Base-by-base conservation (phyloP, 2,329 filamentous ascomycete species). In the Thelonectria discophora region DNA sequence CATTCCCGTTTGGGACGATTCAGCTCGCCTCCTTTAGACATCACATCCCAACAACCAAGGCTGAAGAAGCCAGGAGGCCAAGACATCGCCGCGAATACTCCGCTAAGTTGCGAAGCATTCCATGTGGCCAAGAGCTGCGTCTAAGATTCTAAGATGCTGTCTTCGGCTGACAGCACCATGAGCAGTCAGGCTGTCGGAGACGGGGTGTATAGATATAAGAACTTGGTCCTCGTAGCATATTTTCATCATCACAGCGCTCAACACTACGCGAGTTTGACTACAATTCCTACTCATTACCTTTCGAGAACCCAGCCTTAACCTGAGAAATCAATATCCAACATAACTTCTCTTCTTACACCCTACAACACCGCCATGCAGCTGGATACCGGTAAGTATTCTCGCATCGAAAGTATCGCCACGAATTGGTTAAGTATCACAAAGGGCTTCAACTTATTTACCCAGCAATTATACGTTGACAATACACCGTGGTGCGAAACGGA, bases 381-480 rank as follows among this genome's bases (percentile, higher is more conserved):
- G 37, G 60, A 55, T 10, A 50, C 21, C 39, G 59, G 59, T 46
- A 20, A 17, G 40, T n/a, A 15, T n/a, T 46, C 2, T 5, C 17
- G 5, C 1, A 3, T 30, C 17, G 4, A 9, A 9, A 17, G 37
- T 8, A 17, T 13, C 12, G 13, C 2, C 3, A 15, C 7, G 17
- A 20, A 30, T 46, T 34, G 47, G 18, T n/a, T 34, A 40, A 40
- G 11, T 17, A 17, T 40, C 2, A 6, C 11, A 13, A 20, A n/a
- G 58, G 60, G 60, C 3, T 63, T 63, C 34, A 63, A 63, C n/a
- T 63, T 56, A 3, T 63, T 60, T 7, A 63, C 60, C 20, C 60
- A 63, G 18, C 30, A 52, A 15, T 24, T 63, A 8, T 63, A 56
- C 15, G n/a, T 63, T 27, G n/a, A 63, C 20, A 12, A 45, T 12